Evolutionary conservation across 495 filamentous ascomycete species (phyloP).

Genomic region (Neurospora terricola): DNA sequence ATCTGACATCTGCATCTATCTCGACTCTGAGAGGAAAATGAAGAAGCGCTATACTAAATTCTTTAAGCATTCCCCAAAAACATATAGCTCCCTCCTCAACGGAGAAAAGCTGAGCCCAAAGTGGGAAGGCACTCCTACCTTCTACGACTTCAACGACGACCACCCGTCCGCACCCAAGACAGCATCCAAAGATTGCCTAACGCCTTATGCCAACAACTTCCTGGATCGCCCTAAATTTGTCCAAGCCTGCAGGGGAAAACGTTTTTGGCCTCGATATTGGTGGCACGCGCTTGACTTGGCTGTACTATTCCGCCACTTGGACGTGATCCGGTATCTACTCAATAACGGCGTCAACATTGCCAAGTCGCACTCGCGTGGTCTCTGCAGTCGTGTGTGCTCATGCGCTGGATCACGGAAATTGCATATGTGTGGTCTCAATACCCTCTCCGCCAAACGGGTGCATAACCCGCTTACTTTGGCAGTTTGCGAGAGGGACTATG

Average conservation of each 20-base stretch:
- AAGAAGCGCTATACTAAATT: neutral
- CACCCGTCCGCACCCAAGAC: neutral
- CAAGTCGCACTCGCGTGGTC: neutral
- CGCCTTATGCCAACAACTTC: neutral
- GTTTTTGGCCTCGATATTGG: neutral
- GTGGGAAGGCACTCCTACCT: neutral
- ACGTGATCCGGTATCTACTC: neutral
- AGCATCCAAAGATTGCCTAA: too few species aligned
- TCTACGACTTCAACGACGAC: neutral
- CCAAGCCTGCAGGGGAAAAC: neutral
- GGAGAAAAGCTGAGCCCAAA: neutral
- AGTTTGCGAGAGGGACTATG: neutral
- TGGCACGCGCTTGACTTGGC: neutral
- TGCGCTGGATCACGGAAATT: neutral
- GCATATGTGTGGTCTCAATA: neutral
- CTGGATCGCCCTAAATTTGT: neutral
- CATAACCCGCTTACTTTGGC: neutral
- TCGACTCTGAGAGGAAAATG: neutral
- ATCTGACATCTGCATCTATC: neutral
- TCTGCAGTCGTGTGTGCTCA: neutral
- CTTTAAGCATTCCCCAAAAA: neutral
- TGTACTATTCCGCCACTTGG: neutral
- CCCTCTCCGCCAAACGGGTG: neutral
- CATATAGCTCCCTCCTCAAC: neutral
- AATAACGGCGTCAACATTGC: neutral